A percentile compares a stretch with the other conserved stretches of the same genome.
Conservation (phyloP, 2,329 filamentous ascomycete genomes). For the Akanthomyces dipterigenus region DNA sequence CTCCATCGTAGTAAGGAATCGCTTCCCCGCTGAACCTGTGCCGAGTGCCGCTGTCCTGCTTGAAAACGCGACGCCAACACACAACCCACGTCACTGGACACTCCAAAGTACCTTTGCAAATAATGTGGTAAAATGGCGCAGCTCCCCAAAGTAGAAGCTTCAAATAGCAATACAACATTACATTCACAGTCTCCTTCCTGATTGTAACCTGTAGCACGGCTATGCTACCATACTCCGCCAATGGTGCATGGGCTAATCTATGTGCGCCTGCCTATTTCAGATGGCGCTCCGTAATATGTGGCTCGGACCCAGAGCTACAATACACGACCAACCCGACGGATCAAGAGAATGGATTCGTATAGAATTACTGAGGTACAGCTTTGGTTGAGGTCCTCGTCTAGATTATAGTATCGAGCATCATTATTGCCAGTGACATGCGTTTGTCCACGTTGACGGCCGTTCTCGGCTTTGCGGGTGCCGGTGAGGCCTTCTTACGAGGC, state of each 20-base stretch:
- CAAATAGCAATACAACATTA: background rate
- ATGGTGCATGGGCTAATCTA: background rate
- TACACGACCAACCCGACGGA: background rate
- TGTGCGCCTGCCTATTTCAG: background rate
- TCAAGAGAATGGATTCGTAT: background rate
- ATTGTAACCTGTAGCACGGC: background rate
- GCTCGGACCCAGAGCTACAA: background rate
- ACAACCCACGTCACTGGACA: background rate
- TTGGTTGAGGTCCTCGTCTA: background rate
- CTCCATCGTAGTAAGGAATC: background rate
- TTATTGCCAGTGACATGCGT: background rate
- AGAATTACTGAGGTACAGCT: background rate
- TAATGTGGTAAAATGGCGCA: background rate
- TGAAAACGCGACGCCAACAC: background rate
- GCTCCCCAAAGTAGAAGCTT: background rate
- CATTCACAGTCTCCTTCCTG: background rate
- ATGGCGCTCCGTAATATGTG: background rate
- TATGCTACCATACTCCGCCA: background rate
- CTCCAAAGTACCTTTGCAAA: background rate
- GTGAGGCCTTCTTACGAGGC: background rate
- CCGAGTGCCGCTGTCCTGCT: background rate
- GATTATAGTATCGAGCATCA: background rate
- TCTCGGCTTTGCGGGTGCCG: background rate
- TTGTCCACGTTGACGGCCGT: background rate
- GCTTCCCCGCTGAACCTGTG: background rate